These are phyloP conservation scores for Quercus cerris DNA, from an alignment of 306 rosid genomes.

Conservation along the genomic window DNA sequence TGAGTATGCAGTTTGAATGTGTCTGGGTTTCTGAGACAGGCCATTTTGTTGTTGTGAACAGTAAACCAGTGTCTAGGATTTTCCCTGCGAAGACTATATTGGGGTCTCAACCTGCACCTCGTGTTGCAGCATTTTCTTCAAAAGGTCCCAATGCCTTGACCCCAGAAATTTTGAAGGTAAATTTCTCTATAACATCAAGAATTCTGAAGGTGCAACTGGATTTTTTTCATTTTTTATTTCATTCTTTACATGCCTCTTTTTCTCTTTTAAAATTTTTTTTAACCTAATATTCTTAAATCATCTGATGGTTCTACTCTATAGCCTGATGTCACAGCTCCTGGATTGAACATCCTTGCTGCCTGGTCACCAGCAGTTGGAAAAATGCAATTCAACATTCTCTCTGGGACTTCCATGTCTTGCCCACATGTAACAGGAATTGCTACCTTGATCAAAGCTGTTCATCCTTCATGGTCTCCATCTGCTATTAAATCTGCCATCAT, in stretches of 20 bases:
- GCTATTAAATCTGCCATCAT: constrained; percentile 80
- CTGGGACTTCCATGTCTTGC: constrained; percentile 88
- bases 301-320: constrained; percentile 36
- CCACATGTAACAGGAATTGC: constrained; percentile 90
- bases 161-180: constrained; percentile 79
- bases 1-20: constrained; percentile 1
- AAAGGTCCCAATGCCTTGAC: constrained; percentile 77
- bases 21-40: constrained; percentile 20
- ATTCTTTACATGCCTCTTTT: background rate
- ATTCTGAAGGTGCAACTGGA: background rate
- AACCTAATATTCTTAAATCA: background rate
- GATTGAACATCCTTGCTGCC: constrained; percentile 78
- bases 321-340: constrained; percentile 84
- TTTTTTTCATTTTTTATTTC: background rate
- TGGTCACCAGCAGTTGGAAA: constrained; percentile 72
- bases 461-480: constrained; percentile 77
- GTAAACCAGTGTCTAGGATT: constrained; percentile 50
- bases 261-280: background rate
- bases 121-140: constrained; percentile 72
- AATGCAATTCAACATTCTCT: constrained; percentile 52
- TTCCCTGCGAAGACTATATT: constrained; percentile 52
- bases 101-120: constrained; percentile 77
- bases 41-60: constrained; percentile 26
- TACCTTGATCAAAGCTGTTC: constrained; percentile 59
- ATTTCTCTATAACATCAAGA: constrained; percentile 11